A percentile compares a stretch with the other conserved stretches of the same genome.
Conservation (phyloP, 2,329 filamentous ascomycete species). For the Pyricularia grisea region DNA sequence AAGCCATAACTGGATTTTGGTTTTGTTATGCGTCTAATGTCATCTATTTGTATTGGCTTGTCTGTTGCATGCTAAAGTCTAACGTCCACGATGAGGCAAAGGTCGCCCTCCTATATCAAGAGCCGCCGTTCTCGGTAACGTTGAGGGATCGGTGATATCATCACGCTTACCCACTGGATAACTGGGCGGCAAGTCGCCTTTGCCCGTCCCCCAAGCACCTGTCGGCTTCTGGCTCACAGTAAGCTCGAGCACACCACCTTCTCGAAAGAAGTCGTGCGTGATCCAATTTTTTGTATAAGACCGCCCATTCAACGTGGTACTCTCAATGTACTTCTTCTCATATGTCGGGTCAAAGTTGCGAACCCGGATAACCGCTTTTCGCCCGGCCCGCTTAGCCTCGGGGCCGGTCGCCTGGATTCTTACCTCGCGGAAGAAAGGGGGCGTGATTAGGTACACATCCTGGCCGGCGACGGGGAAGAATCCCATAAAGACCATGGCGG, state of each 20-base stretch:
- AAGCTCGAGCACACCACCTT: constrained; percentile 56
- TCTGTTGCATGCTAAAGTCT: not conserved
- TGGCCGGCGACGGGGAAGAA: constrained; percentile 61
- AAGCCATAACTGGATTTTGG: not conserved
- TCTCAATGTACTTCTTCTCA: constrained; percentile 53
- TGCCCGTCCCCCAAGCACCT: constrained; percentile 51
- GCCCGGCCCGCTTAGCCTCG: constrained; percentile 45
- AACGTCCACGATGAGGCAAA: not conserved
- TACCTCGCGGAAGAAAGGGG: constrained; percentile 56
- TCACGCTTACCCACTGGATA: constrained; percentile 9
- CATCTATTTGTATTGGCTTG: not conserved
- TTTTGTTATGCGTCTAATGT: not conserved
- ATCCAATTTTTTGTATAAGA: constrained; percentile 58
- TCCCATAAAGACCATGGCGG: constrained; percentile 59
- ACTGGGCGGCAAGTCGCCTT: constrained; percentile 55
- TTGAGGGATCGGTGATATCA: not conserved
- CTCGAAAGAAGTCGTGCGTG: constrained; percentile 55
- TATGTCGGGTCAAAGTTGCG: constrained; percentile 45
- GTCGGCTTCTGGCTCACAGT: constrained; percentile 50
- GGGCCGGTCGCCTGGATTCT: constrained; percentile 39
- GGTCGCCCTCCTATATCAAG: not conserved
- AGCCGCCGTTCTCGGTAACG: not conserved
- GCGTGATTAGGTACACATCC: constrained; percentile 59
- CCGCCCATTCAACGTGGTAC: constrained; percentile 50
- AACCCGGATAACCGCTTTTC: constrained; percentile 41